Evolutionary conservation across 768 basidiomycete species (phyloP), one percentile per base, ranked within the genome.

Genomic region (Cystobasidiopsis lactophilus): DNA sequence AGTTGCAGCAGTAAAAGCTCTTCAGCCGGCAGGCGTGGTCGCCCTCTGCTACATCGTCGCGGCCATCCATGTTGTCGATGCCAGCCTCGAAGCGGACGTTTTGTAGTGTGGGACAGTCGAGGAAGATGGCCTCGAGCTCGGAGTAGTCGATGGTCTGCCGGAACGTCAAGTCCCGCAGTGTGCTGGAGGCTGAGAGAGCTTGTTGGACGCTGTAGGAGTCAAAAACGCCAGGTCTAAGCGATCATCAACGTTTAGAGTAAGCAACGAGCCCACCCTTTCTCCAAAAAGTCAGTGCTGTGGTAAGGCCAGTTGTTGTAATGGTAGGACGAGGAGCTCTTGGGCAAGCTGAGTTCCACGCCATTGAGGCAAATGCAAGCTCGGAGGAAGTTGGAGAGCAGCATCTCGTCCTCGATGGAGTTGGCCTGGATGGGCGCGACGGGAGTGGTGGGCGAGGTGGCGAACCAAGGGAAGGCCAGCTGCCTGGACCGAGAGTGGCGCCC

Each of bases 11-110:
- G 23, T 50, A 40, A 19, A 50, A 30, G 26, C 33, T 37, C 49
- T 50, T 50, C 11, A 50, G 35, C 3, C 31, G 49, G 23, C 33
- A 35, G 43, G 11, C 4, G 37, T 50, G 49, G 9, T 21, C 4
- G 13, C 21, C 16, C 30, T 50, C 49, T 18, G 37, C 37, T 9
- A 5, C 4, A 21, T 40, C 38, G 35, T 40, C 38, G 13, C 49
- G 29, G 14, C 49, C 31, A 50, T 50, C 38, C 31, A 50, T 13
- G 35, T 50, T 50, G 23, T 35, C 38, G n/a, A 50, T 40, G 21
- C 49, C 49, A 37, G 30, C 31, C 21, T 35, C 33, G 23, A 37
- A 19, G 5, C 33, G 38, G 10, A 50, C 7, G n/a, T 41, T 37
- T 50, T 50, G 37, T 4, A 50, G n/a, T 29, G 49, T 50, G 10